Evolutionary conservation across 2,329 filamentous ascomycete species (phyloP).

Genomic region (Aspergillus sp.): DNA sequence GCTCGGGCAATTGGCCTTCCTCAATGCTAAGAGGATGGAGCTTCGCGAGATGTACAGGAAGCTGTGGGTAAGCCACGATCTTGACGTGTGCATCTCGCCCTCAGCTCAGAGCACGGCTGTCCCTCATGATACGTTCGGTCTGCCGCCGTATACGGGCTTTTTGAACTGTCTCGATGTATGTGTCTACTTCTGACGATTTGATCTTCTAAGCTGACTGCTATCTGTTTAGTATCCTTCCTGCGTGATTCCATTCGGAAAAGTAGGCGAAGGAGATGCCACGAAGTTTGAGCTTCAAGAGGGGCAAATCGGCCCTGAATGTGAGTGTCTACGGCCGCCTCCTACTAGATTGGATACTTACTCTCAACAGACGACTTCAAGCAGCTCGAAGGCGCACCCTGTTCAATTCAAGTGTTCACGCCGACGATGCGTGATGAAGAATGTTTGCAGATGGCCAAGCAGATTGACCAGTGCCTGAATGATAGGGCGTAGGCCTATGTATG

Average conservation of each 20-base stretch:
- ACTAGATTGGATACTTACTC: background rate
- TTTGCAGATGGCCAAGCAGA: constrained; percentile 23
- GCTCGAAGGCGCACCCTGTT: constrained; percentile 27
- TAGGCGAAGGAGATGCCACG: constrained; percentile 12
- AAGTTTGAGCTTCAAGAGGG: constrained; percentile 10
- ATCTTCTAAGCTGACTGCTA: background rate
- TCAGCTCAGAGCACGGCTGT: constrained; percentile 51
- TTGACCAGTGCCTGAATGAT: constrained; percentile 24
- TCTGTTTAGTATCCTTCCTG: constrained; percentile 47
- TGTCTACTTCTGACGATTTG: constrained; percentile 2
- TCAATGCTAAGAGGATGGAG: constrained; percentile 28
- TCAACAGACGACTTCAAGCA: constrained; percentile 22
- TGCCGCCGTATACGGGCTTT: constrained; percentile 28
- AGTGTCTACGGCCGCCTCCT: constrained; percentile 8
- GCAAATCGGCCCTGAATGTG: constrained; percentile 21
- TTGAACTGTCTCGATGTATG: constrained; percentile 52
- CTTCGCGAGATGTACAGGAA: constrained; percentile 42
- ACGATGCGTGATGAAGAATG: constrained; percentile 31
- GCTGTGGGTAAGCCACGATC: constrained; percentile 40
- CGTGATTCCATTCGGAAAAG: constrained; percentile 42
- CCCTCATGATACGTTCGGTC: constrained; percentile 45
- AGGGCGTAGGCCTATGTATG: background rate
- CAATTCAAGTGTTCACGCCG: constrained; percentile 27
- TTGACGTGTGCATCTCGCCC: constrained; percentile 52
- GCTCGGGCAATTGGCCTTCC: constrained; percentile 14